phyloP scores from a whole-genome alignment of 495 filamentous ascomycete species.

The Penicillium tannophilum region DNA sequence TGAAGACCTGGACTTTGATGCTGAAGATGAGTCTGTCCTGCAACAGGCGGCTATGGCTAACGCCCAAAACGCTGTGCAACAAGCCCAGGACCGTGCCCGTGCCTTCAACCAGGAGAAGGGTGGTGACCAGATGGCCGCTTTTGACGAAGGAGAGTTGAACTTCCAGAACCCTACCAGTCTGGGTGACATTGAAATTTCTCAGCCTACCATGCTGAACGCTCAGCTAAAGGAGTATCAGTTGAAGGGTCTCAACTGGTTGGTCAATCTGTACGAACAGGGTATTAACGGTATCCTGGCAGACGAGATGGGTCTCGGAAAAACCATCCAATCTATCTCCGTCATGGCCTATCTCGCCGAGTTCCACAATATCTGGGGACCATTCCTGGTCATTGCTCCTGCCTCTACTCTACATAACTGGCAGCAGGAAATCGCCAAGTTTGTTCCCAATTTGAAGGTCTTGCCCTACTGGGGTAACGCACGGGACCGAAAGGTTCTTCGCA shows the following conservation, averaged over 20 bases:
- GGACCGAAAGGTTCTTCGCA: conserved; percentile 93
- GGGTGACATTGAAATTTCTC: conserved; percentile 88
- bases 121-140: conserved; percentile 48
- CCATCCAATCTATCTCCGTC: conserved; percentile 97
- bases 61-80: conserved; percentile 92
- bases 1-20: conserved; percentile 93
- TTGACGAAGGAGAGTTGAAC: conserved; percentile 90
- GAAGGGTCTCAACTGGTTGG: conserved; percentile 98
- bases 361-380: conserved; percentile 98
- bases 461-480: conserved; percentile 97
- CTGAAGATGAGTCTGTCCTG: conserved; percentile 83
- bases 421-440: conserved; percentile 93
- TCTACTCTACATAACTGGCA: conserved; percentile 99
- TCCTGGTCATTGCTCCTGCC: conserved; percentile 93
- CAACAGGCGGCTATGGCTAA: conserved; percentile 88
- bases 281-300: conserved; percentile 99
- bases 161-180: conserved; percentile 98
- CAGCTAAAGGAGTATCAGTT: conserved; percentile 98
- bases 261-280: conserved; percentile 97
- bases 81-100: conserved; percentile 89
- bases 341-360: conserved; percentile 98
- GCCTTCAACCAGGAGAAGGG: conserved; percentile 75
- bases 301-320: conserved; percentile 99
- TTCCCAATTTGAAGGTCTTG: conserved; percentile 89
- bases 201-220: conserved; percentile 91